Base-by-base conservation (phyloP, 2,329 filamentous ascomycete genomes). In the Ophiostoma australiae region DNA sequence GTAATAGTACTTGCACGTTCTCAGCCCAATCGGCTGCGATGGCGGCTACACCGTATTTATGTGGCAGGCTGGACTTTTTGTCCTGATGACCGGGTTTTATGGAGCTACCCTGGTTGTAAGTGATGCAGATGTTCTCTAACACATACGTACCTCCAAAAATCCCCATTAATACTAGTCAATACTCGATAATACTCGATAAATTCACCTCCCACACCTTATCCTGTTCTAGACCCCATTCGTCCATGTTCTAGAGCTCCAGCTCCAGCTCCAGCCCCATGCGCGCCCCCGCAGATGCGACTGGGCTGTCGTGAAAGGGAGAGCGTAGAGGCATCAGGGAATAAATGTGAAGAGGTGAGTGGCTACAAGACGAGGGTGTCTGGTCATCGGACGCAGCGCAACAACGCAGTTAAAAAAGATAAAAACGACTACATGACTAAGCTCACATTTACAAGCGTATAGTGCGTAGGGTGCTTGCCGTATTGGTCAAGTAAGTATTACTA, bases 21-120 rank as follows among this genome's bases (percentile, higher is more conserved):
- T 13, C 58, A 63, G 58, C 58, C 58, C 58, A 63, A 37, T 39
- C 61, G 61, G 58, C 58, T 66, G 61, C 61, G 23, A 66, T 23
- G 35, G 33, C 35, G 63, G 33, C 35, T 15, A 37, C 61, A 37
- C 31, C 31, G 61, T 37, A 65, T 35, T 15, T 58, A 11, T 23
- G n/a, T 58, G 52, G 52, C 52, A 58, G 35, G n/a, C 33, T 13
- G 3, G 63, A n/a, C 63, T 66, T 66, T 66, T 66, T 66, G 63
- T 39, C 63, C 63, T 23, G 63, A 39, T 66, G 63, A 66, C 63
- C 63, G 33, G 6, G 63, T 41, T 66, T 66, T 66, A 66, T 66
- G 63, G 63, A 39, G 63, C 17, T 39, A 20, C 15, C 39, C 39
- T 41, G 33, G 27, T 4, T 58, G 58, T 17, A 15, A 35, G 27